phyloP scores from a whole-genome alignment of 129 eudicot genomes.

The carrot (Daucus carota) region DH1_v3.0 NC_030381.2:46505001-46505500 shows the following conservation, averaged over 20 bases:
- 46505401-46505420: not conserved
- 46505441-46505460: not conserved
- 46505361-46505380: constrained; percentile 8
- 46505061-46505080: constrained; percentile 20
- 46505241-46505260: not conserved
- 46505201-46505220: not conserved
- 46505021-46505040: constrained; percentile 23
- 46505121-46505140: not conserved
- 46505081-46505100: constrained; percentile 23
- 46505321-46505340: not conserved
- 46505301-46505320: not conserved
- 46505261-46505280: not conserved
- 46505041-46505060: too few relatives aligned
- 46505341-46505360: not conserved
- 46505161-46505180: too few relatives aligned
- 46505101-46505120: constrained; percentile 22
- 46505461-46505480: not conserved
- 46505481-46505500: not conserved
- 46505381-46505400: not conserved
- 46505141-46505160: too few relatives aligned
- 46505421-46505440: not conserved
- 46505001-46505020: constrained; percentile 30
- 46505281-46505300: not conserved
- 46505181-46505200: too few relatives aligned
- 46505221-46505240: not conserved